Evolutionary conservation across 2,329 filamentous ascomycete species (phyloP), one percentile per base, ranked within the genome.

Genomic region (Ophiocordyceps camponoti-leonardi): DNA sequence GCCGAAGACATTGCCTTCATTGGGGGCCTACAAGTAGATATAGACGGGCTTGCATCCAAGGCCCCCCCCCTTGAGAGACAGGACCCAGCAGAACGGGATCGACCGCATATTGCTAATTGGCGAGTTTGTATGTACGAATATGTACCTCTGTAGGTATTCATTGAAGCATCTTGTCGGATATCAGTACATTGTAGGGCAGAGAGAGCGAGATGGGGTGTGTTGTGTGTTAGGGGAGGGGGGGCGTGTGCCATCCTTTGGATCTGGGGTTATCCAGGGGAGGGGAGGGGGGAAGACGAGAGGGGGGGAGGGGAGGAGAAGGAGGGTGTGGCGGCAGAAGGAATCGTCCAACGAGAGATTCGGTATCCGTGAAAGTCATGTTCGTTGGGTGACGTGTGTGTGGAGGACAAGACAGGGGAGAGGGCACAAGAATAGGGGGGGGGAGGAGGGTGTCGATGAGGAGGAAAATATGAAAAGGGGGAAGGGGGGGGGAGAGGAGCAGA

Each of bases 11-110:
- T 46, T 39, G 13, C 18, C 41, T 37, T 33, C 31, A 48, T 49
- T 49, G 49, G 49, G 49, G 49, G 48, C 49, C 47, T 44, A 45
- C 19, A 48, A 44, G 39, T 49, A 51, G 48, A 49, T 51, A 47
- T 47, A 47, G 46, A 31, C 43, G 45, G 39, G 37, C 16, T 23
- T 43, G 46, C 45, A 47, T 49, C 44, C 22, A n/a, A 8, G 45
- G 39, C 31, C 33, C 30, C 44, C 44, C 35, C 44, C 44, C 31
- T 35, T 35, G 31, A 39, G 41, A 44, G 43, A 46, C 41, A 16
- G 45, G 47, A 46, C 46, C 44, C 42, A 40, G 47, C 39, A 39
- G 26, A 33, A 44, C 46, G 45, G 50, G 47, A 49, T 49, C 46
- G 47, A 31, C 47, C 43, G 42, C 44, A 46, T 41, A 46, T 45